These are phyloP conservation scores for Microbotryomycetes sp. DNA, from an alignment of 1,284 basidiomycete genomes.

Conservation along the genomic window DNA sequence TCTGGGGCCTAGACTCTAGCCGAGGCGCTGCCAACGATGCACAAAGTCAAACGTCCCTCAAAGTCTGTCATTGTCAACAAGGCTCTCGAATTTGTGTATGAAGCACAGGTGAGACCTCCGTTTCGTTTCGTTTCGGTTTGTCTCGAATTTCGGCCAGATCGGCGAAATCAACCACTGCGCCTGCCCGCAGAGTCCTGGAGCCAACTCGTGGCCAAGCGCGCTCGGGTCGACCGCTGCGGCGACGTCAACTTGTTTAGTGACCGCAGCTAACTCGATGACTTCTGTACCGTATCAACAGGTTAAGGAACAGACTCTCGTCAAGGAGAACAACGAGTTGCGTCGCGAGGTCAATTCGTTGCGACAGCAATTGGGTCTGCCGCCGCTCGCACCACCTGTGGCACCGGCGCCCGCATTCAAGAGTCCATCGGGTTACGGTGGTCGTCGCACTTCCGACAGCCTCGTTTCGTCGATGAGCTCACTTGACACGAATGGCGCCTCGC, in stretches of 20 bases:
- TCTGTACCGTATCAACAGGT: slow-evolving; percentile 5
- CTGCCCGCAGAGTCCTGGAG: too few relatives aligned
- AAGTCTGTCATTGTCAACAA: slow-evolving; percentile 93
- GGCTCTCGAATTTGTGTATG: slow-evolving; percentile 36
- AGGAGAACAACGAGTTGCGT: slow-evolving; percentile 36
- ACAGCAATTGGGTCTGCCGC: slow-evolving; percentile 28
- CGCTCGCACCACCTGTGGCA: too few relatives aligned
- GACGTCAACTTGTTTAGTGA: too few relatives aligned
- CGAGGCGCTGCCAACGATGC: slow-evolving; percentile 77
- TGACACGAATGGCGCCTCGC: background rate
- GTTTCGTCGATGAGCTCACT: background rate
- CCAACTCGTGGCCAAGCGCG: too few relatives aligned
- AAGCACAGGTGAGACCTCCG: slow-evolving; percentile 24
- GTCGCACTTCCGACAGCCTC: background rate
- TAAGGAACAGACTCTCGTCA: slow-evolving; percentile 31
- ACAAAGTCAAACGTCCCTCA: slow-evolving; percentile 79
- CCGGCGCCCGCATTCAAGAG: too few relatives aligned
- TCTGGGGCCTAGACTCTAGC: slow-evolving; percentile 62
- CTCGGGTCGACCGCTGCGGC: too few relatives aligned
- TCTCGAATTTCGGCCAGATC: background rate
- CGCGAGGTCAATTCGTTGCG: slow-evolving; percentile 34
- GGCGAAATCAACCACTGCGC: too few relatives aligned
- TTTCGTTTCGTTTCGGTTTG: too few relatives aligned
- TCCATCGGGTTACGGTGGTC: too few relatives aligned
- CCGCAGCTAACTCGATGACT: too few relatives aligned